Evolutionary conservation across 148 eudicot genomes (phyloP), one percentile per base, ranked within the genome.

Genomic region (Rhododendron ferrugineum): DNA sequence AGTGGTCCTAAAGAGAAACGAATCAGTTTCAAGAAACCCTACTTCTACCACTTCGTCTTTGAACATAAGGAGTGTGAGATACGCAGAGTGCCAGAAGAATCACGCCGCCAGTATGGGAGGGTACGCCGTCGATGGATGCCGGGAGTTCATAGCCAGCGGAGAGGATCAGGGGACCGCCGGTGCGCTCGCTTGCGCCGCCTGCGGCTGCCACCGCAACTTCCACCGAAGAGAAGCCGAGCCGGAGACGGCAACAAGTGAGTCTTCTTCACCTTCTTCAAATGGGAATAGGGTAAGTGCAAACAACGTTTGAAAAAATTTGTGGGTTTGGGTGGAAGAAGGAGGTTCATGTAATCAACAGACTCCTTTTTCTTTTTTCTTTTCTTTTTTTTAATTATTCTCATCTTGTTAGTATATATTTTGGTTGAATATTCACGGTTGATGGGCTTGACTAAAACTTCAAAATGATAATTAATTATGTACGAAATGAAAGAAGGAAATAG

Each of bases 121-220:
- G 37, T 93, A 93, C 88, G 98, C 91, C 50, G 83, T 91, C 2
- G 99, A 96, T 77, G 99, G 99, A 1, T 96, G 99, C 73, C 95
- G 98, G 2, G 99, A 96, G 78, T 96, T 95, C 87, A 94, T 95
- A 97, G 95, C 98, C 1, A 82, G 86, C 32, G 98, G 95, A 26
- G 90, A 90, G 1, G 94, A 88, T n/a, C n/a, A n/a, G 34, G 94
- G 89, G 11, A 88, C 90, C 64, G 87, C 86, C 37, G 90, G 84
- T 73, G 85, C 89, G 42, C 74, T 96, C 2, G 85, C 89, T 23
- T 96, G 99, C 66, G 98, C 99, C 5, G 99, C 99, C 16, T 96
- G 99, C 34, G 91, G 90, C 23, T 96, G 99, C 83, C 99, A 96
- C 86, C 94, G 99, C 44, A 96, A 90, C 52, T 96, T 96, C 83